Evolutionary conservation across 202 grass and related monocot species (phyloP).

Genomic region (Alloteropsis angusta): DNA sequence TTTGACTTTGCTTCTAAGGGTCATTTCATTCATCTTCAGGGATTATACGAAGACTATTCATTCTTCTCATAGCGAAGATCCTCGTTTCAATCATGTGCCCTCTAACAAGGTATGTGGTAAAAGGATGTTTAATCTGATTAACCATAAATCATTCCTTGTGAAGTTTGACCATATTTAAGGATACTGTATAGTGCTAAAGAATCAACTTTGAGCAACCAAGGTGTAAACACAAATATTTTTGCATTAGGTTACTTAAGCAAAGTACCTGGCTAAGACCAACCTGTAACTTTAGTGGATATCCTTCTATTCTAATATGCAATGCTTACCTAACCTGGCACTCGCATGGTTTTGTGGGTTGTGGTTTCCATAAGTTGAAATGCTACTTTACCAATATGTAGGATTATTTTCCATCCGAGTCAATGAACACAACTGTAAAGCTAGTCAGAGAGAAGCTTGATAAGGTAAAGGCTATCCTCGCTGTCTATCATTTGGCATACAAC

Average conservation of each 20-base stretch:
- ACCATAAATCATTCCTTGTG: background rate
- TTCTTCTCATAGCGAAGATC: slow-evolving; percentile 27
- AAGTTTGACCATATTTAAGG: background rate
- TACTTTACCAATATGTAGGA: slow-evolving; percentile 36
- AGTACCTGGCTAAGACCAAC: background rate
- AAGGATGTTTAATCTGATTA: background rate
- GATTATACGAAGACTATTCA: slow-evolving; percentile 30
- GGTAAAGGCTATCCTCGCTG: slow-evolving; percentile 23
- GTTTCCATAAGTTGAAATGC: background rate
- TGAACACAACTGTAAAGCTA: slow-evolving; percentile 68
- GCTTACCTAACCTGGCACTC: background rate
- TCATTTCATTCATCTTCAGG: slow-evolving; percentile 35
- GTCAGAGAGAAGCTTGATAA: slow-evolving; percentile 75
- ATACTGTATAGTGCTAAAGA: background rate
- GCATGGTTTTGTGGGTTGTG: background rate
- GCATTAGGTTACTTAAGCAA: background rate
- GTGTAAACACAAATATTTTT: background rate
- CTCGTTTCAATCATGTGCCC: slow-evolving; percentile 58
- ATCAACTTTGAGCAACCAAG: background rate
- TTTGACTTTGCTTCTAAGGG: background rate
- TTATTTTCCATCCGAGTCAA: slow-evolving; percentile 73
- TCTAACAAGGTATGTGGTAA: slow-evolving; percentile 58
- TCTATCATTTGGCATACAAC: background rate
- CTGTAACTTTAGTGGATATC: background rate
- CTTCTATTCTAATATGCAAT: background rate